Percentiles rank a stretch among this genome's conserved stretches.
Conservation (phyloP, 129 eudicot species). For the Centrapalus pauciflorus region DNA sequence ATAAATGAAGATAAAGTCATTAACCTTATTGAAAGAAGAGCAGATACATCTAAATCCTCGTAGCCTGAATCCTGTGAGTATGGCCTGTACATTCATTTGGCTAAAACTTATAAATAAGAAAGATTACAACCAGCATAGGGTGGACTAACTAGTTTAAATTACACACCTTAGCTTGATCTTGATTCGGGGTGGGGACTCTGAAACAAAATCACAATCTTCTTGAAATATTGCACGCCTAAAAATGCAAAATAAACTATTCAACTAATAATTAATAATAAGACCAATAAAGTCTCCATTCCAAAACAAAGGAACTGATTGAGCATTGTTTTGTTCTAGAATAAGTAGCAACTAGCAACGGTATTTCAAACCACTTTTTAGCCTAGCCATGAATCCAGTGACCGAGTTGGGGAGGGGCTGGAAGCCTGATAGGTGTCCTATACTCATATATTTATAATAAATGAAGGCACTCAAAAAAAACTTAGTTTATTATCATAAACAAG, state of each 20-base stretch:
- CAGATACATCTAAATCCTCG: constrained; percentile 80
- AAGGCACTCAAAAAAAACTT: too few relatives aligned
- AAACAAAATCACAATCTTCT: constrained; percentile 75
- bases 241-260: constrained; percentile 8
- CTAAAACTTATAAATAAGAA: constrained; percentile 20
- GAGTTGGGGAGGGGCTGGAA: too few relatives aligned
- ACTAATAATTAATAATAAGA: constrained; percentile 5
- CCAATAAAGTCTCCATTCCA: constrained; percentile 6
- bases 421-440: too few relatives aligned
- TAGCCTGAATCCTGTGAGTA: constrained; percentile 87
- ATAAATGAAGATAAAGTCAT: background rate
- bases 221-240: constrained; percentile 92
- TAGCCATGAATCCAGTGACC: background rate
- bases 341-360: background rate
- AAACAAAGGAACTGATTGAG: background rate
- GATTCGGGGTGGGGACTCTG: constrained; percentile 75
- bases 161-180: constrained; percentile 73
- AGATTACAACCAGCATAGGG: background rate
- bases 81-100: constrained; percentile 51
- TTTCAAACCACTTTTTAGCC: background rate
- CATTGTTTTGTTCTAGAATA: background rate
- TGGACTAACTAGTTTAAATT: constrained; percentile 5
- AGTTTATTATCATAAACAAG: too few relatives aligned
- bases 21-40: constrained; percentile 80
- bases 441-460: too few relatives aligned